phyloP scores from a whole-genome alignment of 306 rosid genomes.

The Cucumis hystrix region DNA sequence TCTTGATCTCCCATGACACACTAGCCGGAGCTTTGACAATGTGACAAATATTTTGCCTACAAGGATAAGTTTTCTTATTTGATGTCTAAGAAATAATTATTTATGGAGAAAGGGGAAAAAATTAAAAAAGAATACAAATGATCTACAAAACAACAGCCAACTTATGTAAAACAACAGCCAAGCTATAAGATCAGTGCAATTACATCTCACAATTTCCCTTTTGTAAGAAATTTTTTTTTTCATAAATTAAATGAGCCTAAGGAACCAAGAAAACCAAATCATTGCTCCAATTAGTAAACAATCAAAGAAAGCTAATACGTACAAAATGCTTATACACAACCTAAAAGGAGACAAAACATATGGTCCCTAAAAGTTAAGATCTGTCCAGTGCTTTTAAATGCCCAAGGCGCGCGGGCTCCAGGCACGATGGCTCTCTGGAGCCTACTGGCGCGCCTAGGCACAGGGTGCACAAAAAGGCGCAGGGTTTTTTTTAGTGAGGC shows the following conservation, averaged over 20 bases:
- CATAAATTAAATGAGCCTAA: neutral
- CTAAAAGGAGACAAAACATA: neutral
- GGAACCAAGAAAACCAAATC: neutral
- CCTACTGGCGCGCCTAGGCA: too few species aligned
- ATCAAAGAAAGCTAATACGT: neutral
- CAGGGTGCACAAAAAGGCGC: too few species aligned
- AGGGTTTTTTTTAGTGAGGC: too few species aligned
- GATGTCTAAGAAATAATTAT: neutral
- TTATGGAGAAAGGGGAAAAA: neutral
- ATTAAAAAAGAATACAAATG: neutral
- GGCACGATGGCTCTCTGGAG: too few species aligned
- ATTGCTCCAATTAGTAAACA: neutral
- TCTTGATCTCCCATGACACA: constrained; percentile 49
- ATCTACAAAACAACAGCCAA: neutral
- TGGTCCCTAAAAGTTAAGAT: neutral
- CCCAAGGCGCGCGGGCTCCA: too few species aligned
- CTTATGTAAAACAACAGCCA: neutral
- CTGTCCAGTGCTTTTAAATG: neutral
- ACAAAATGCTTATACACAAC: neutral
- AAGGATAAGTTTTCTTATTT: constrained; percentile 15
- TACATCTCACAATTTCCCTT: neutral
- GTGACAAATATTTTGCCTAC: constrained; percentile 81
- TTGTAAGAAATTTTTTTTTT: neutral
- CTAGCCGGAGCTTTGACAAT: constrained; percentile 79
- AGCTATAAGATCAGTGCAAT: neutral